These are phyloP conservation scores for Macadamia tetraphylla DNA, from an alignment of 164 flowering plant species.

Conservation along the genomic window DNA sequence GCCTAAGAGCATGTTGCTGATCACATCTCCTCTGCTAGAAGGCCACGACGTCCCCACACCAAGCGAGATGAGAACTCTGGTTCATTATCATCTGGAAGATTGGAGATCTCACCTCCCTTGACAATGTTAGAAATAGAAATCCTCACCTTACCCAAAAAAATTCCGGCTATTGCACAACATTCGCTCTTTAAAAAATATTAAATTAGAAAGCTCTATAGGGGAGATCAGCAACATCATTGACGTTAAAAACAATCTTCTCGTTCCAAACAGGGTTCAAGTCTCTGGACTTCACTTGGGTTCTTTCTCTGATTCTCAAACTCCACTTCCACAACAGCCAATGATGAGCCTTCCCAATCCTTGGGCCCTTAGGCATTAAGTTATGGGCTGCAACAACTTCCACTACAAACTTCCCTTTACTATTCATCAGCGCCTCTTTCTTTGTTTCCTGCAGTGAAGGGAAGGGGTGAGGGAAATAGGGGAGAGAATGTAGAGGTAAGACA, in stretches of 20 bases:
- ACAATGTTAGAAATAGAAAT: slow-evolving; percentile 58
- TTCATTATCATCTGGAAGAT: too few relatives aligned
- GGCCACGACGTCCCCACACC: too few relatives aligned
- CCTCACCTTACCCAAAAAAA: slow-evolving; percentile 56
- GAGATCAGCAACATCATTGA: slow-evolving; percentile 45
- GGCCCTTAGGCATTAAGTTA: slow-evolving; percentile 40
- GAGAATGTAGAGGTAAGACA: background rate
- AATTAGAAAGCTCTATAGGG: slow-evolving; percentile 58
- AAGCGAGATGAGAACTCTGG: too few relatives aligned
- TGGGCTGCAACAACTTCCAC: slow-evolving; percentile 76
- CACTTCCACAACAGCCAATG: slow-evolving; percentile 72
- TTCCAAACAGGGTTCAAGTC: slow-evolving; percentile 77
- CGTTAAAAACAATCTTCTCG: slow-evolving; percentile 22
- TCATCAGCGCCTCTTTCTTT: background rate
- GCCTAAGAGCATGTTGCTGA: too few relatives aligned
- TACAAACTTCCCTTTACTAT: slow-evolving; percentile 46
- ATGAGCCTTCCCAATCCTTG: slow-evolving; percentile 71
- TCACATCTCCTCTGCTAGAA: too few relatives aligned
- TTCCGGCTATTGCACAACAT: slow-evolving; percentile 27
- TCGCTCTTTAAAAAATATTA: slow-evolving; percentile 37
- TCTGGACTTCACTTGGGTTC: slow-evolving; percentile 58
- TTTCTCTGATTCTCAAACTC: slow-evolving; percentile 62
- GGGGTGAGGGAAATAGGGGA: background rate
- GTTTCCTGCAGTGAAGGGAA: too few relatives aligned
- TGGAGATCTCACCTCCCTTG: slow-evolving; percentile 35